phyloP scores from a whole-genome alignment of 345 rosid species.

The Pseudoturritis turrita region DNA sequence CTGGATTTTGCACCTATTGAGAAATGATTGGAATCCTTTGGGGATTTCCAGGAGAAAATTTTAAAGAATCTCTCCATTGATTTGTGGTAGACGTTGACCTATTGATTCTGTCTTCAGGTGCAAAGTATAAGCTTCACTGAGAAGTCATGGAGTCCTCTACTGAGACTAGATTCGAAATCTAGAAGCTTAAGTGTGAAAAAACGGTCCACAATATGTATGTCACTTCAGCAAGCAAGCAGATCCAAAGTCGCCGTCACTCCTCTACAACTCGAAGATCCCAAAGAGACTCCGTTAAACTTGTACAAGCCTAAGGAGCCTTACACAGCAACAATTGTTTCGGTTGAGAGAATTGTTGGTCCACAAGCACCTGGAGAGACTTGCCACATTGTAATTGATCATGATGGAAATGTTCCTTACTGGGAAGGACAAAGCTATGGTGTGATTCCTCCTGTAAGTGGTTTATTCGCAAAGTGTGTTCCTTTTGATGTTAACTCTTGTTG shows the following conservation, averaged over 20 bases:
- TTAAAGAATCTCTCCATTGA: neutral
- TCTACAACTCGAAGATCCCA: constrained; percentile 60
- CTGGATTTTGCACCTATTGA: neutral
- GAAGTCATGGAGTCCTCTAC: constrained; percentile 47
- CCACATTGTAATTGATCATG: constrained; percentile 92
- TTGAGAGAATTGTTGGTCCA: constrained; percentile 89
- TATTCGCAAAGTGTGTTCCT: neutral
- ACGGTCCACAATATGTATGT: constrained; percentile 58
- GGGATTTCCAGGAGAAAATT: neutral
- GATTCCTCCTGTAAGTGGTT: constrained; percentile 87
- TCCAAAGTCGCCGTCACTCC: constrained; percentile 80
- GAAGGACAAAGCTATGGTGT: constrained; percentile 99
- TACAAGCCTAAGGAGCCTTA: constrained; percentile 90
- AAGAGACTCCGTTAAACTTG: constrained; percentile 69
- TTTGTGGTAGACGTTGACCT: constrained; percentile 5
- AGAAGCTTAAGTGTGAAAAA: constrained; percentile 31
- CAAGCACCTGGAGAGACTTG: constrained; percentile 98
- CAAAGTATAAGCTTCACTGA: constrained; percentile 48
- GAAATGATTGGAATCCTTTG: neutral
- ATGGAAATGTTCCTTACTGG: constrained; percentile 95
- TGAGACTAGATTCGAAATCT: constrained; percentile 44
- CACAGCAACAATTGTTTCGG: constrained; percentile 86
- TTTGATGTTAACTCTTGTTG: neutral
- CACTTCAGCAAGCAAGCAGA: constrained; percentile 75
- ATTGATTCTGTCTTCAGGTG: constrained; percentile 44